Evolutionary conservation across 2,329 filamentous ascomycete genomes (phyloP).

Genomic region (Colletotrichum orchidophilum): DNA sequence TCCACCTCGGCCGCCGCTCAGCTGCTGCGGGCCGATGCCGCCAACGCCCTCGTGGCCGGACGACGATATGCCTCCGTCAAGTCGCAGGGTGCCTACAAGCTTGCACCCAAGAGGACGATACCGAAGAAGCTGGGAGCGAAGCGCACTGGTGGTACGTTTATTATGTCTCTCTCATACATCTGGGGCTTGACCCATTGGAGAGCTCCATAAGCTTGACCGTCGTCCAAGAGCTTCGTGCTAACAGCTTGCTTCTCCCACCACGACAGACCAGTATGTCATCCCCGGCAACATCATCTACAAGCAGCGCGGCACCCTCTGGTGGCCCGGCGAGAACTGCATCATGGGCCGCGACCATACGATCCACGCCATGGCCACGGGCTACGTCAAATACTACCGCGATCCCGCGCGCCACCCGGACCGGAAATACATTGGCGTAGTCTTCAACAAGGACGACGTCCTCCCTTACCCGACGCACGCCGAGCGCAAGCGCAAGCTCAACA

Average conservation of each 20-base stretch:
- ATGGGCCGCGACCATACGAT: constrained; percentile 98
- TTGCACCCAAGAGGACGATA: constrained; percentile 66
- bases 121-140: constrained; percentile 93
- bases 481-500: constrained; percentile 78
- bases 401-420: constrained; percentile 82
- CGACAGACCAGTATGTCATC: constrained; percentile 86
- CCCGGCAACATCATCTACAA: constrained; percentile 98
- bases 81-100: constrained; percentile 74
- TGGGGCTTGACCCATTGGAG: background rate
- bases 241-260: constrained; percentile 1
- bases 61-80: constrained; percentile 68
- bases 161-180: too few species aligned
- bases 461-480: constrained; percentile 80
- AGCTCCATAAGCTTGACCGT: background rate
- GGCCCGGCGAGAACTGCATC: constrained; percentile 91
- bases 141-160: constrained; percentile 80
- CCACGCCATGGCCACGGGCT: constrained; percentile 84
- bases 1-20: constrained; percentile 20
- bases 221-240: constrained; percentile 2
- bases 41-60: constrained; percentile 56
- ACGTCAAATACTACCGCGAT: constrained; percentile 97
- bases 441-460: constrained; percentile 82
- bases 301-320: constrained; percentile 94
- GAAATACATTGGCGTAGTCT: constrained; percentile 94
- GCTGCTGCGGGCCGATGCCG: constrained; percentile 32